A percentile compares a stretch with the other conserved stretches of the same genome.
phyloP scores from a whole-genome alignment of 2,329 filamentous ascomycete species.

The Talaromyces sp. region DNA sequence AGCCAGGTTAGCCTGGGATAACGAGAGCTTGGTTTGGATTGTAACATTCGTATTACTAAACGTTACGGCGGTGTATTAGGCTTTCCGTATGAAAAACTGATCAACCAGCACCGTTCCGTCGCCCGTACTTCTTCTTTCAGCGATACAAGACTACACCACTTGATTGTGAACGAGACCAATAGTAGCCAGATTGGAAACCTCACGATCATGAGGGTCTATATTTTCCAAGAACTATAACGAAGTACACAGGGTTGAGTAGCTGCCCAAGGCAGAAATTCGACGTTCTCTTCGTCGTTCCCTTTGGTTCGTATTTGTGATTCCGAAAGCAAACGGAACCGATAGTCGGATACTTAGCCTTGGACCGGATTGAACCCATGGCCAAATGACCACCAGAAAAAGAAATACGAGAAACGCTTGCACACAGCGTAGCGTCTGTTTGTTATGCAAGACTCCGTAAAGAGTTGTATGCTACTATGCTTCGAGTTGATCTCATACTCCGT shows the following conservation, averaged over 20 bases:
- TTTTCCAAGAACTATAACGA: not conserved
- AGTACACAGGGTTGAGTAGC: not conserved
- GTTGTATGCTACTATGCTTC: not conserved
- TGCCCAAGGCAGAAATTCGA: not conserved
- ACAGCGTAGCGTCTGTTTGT: not conserved
- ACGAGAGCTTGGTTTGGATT: not conserved
- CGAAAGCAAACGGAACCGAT: constrained; percentile 18
- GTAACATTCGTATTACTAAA: not conserved
- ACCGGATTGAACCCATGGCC: not conserved
- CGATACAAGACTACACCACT: not conserved
- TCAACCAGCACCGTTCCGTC: not conserved
- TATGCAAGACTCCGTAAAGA: constrained; percentile 3
- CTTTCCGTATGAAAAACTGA: not conserved
- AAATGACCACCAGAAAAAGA: not conserved
- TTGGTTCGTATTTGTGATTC: not conserved
- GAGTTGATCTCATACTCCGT: not conserved
- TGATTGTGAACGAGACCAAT: not conserved
- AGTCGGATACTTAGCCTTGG: not conserved
- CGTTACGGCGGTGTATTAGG: not conserved
- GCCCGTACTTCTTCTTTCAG: not conserved
- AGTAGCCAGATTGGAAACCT: not conserved
- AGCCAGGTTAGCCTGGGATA: not conserved
- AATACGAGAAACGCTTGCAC: not conserved
- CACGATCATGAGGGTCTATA: not conserved
- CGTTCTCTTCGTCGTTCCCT: not conserved